Evolutionary conservation across 306 rosid genomes (phyloP), one percentile per base, ranked within the genome.

Genomic region (Vigna nakashimae): DNA sequence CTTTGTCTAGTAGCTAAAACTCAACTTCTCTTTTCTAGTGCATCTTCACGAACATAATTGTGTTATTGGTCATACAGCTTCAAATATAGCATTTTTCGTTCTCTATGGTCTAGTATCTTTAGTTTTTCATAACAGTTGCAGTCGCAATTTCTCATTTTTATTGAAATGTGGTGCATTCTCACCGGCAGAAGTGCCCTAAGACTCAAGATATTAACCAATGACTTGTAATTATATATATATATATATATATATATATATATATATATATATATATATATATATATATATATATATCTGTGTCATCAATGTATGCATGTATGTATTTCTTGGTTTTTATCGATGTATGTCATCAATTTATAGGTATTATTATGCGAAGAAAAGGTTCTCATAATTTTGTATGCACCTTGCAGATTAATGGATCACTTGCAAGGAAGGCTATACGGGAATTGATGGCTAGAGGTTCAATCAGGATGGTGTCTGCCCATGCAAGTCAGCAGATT

Each of bases 401-500:
- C 16, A 49, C 65, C 36, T 40, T 38, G 15, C 87, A 90, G 91
- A 75, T 91, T 63, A 91, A 77, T 57, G 96, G 96, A 69, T 91
- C 91, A 24, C 91, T 91, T n/a, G 93, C 96, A 22, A 86, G 96
- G 88, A 83, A 66, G 81, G 90, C 96, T 1, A 91, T 91, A 0
- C 84, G 82, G 69, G 93, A 91, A 4, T 75, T 91, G 85, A 87
- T 91, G 93, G 92, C 93, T 0, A 83, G 87, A 73, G 96, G 93
- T 11, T 74, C 73, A 64, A 91, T 91, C 75, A 81, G 93, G 86
- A 67, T 91, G 96, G 89, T 91, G 12, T 87, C 91, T 48, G 58
- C 90, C 28, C 96, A 91, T 28, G 20, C 96, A 14, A 89, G 93
- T 78, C 96, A 89, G 88, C 90, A 91, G 81, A 91, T 87, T 69